Conservation (phyloP, 805 yeast genomes). For the Alloascoidea africana region DNA sequence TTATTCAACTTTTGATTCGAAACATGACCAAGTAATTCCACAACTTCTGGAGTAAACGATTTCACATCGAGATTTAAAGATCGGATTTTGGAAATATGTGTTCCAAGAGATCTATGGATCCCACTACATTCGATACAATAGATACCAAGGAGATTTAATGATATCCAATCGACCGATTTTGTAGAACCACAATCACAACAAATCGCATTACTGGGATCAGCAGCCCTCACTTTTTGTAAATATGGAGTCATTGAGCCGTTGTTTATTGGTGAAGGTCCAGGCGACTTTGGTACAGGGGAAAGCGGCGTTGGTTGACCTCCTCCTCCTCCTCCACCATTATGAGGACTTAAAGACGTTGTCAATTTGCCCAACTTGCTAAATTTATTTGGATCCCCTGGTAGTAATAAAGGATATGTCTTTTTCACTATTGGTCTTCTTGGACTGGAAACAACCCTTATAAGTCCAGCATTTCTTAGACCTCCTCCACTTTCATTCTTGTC, state of each 20-base stretch:
- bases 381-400: too few species aligned
- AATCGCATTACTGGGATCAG: slow-evolving; percentile 33
- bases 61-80: slow-evolving; percentile 61
- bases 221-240: slow-evolving; percentile 6
- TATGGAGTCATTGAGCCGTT: neutral
- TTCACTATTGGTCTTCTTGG: too few species aligned
- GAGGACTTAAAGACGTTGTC: too few species aligned
- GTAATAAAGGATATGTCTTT: too few species aligned
- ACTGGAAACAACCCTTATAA: neutral
- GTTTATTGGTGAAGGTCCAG: too few species aligned
- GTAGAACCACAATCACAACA: slow-evolving; percentile 74
- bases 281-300: slow-evolving; percentile 2
- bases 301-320: slow-evolving; percentile 3
- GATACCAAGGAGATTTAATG: slow-evolving; percentile 54
- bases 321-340: too few species aligned
- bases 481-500: slow-evolving; percentile 1
- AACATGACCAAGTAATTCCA: slow-evolving; percentile 38
- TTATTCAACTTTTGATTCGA: slow-evolving; percentile 40
- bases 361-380: too few species aligned
- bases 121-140: slow-evolving; percentile 82
- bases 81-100: slow-evolving; percentile 64
- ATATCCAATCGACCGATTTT: slow-evolving; percentile 73
- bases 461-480: slow-evolving; percentile 2
- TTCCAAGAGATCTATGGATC: slow-evolving; percentile 74
- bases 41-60: slow-evolving; percentile 40